These are phyloP conservation scores for Pichia sp. DNA, from an alignment of 1,139 yeast genomes.

Conservation along the genomic window DNA sequence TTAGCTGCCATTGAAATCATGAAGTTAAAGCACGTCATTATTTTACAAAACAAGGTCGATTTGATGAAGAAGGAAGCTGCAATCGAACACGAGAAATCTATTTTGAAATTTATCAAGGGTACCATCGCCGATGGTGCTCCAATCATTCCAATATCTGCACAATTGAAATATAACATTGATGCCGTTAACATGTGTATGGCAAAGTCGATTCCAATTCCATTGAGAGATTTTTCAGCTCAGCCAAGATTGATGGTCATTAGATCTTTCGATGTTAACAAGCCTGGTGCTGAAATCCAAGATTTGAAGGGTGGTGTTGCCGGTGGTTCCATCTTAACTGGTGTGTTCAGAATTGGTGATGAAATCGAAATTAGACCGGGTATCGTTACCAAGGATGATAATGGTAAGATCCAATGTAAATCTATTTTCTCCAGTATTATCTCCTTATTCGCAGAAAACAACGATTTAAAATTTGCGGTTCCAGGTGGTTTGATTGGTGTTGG, in stretches of 20 bases:
- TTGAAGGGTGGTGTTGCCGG: conserved; percentile 99
- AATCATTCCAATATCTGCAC: conserved; percentile 97
- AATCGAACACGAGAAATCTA: conserved; percentile 89
- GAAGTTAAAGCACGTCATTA: conserved; percentile 95
- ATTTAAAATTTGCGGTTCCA: conserved; percentile 97
- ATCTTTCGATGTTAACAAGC: conserved; percentile 97
- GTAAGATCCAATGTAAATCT: conserved; percentile 93
- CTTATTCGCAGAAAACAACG: conserved; percentile 95
- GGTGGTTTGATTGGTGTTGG: conserved; percentile 99
- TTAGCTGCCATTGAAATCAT: conserved; percentile 98
- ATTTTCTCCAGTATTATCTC: conserved; percentile 92
- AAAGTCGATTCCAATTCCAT: conserved; percentile 91
- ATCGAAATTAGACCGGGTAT: conserved; percentile 99
- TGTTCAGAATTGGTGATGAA: conserved; percentile 94
- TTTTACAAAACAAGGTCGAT: conserved; percentile 97
- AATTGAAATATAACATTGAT: conserved; percentile 95
- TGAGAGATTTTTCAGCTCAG: conserved; percentile 88
- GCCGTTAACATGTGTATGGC: conserved; percentile 97
- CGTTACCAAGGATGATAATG: conserved; percentile 84
- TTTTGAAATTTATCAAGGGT: conserved; percentile 88
- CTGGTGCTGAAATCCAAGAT: conserved; percentile 96
- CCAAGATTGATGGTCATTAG: conserved; percentile 97
- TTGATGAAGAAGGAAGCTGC: conserved; percentile 97
- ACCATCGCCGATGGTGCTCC: conserved; percentile 99
- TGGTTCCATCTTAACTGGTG: conserved; percentile 96